Evolutionary conservation across 1,284 basidiomycete genomes (phyloP), one percentile per base, ranked within the genome.

Genomic region (Cutaneotrichosporon dermatis): DNA sequence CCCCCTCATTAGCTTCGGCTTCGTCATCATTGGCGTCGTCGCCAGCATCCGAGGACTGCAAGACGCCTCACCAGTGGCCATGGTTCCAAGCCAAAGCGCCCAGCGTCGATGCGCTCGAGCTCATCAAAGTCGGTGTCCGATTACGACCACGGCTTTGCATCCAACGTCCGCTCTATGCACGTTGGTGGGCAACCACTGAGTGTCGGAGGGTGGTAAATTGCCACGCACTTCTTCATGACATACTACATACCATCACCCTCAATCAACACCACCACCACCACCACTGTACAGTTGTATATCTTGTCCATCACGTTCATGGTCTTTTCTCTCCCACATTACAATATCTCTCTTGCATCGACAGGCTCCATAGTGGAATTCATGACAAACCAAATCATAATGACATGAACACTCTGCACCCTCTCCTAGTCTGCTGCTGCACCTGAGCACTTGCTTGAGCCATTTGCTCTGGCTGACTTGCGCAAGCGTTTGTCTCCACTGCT

Each of bases 41-140:
- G 54, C 75, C 75, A 0, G 75, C 74, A 4, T 70, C 68, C 1
- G 75, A 77, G 55, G 74, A 77, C 62, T 77, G 75, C 67, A 75
- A 75, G 63, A 77, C 75, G 6, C 75, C 7, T 74, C 72, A 10
- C 75, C 75, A 5, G 67, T 77, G 35, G 68, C 73, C 8, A 56
- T 74, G 15, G 67, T 51, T 33, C 45, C 37, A 58, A 60, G 54
- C 54, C 54, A 35, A 60, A 63, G 58, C 61, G 61, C 25, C 51
- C 57, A 25, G 13, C 53, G 10, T 36, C 53, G 37, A 51, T 51
- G 53, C 53, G 43, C 43, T 36, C 52, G 42, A 50, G 48, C 58
- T 33, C 48, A 50, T 35, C 51, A 52, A 54, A 60, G 42, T 51
- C 52, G 35, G 58, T 57, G n/a, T 57, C 51, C 48, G 62, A 63